phyloP scores from a whole-genome alignment of 2,329 filamentous ascomycete genomes.

The Colletotrichum limetticola region DNA sequence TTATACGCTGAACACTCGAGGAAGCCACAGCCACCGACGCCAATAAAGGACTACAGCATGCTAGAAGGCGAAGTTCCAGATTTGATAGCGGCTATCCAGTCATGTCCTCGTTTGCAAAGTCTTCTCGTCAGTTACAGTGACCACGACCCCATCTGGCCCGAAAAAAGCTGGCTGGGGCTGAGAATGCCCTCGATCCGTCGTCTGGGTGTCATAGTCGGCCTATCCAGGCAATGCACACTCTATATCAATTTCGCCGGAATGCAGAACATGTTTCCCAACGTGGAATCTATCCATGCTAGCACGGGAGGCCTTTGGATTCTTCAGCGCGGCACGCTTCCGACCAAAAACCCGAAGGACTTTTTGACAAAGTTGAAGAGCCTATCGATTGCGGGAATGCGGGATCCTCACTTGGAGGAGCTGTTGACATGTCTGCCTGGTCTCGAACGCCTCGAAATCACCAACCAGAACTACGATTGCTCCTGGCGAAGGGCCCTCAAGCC shows the following conservation, averaged over 20 bases:
- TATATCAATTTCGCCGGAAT: not conserved
- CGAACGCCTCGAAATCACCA: not conserved
- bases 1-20: not conserved
- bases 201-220: not conserved
- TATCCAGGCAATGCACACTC: not conserved
- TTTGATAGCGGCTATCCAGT: not conserved
- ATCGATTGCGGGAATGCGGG: not conserved
- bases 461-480: not conserved
- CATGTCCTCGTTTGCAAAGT: not conserved
- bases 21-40: not conserved
- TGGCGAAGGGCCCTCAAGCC: not conserved
- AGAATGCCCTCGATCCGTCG: not conserved
- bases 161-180: not conserved
- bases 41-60: not conserved
- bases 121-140: conserved; percentile 1
- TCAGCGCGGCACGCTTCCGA: not conserved
- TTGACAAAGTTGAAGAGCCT: not conserved
- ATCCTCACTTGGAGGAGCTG: not conserved
- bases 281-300: not conserved
- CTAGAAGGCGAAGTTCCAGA: not conserved
- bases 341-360: not conserved
- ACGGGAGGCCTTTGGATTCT: not conserved
- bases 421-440: not conserved
- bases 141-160: not conserved
- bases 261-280: not conserved